Evolutionary conservation across 805 yeast species (phyloP), one percentile per base, ranked within the genome.

Genomic region (Ogataea thermomethanolica): DNA sequence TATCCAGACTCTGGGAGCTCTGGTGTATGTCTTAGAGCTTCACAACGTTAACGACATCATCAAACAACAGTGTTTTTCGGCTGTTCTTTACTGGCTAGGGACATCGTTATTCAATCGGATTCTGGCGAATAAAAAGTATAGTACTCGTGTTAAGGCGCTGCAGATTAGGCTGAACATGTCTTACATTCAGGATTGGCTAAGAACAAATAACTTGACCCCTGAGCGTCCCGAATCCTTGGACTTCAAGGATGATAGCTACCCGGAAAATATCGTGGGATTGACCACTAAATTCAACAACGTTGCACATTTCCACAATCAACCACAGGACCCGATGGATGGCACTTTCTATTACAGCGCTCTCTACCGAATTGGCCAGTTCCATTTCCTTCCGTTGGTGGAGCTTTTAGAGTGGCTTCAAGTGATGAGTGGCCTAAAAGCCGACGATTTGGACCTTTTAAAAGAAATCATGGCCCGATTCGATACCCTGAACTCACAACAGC

Each of bases 401-500:
- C 62, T 91, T 22, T 66, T 91, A 40, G 96, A 91, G 60, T 91
- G 95, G 91, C 65, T 90, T 36, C 98, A 90, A 60, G 84, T 91
- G 30, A 77, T 88, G 60, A 77, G 95, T 0, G 77, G 84, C 10
- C 65, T 90, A 32, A 35, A 41, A 1, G 38, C 37, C 7, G 59
- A 57, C 20, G 73, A 73, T 12, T 79, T 79, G 41, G 89, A 81
- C 39, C 66, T 79, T 27, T 69, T 85, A 37, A 70, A 73, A 7
- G 67, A 71, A 9, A 75, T 85, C 7, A 56, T 78, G 24, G 64
- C 65, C 12, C 71, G 76, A 41, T 71, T 82, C 48, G 77, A 74
- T 13, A 59, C 65, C 10, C 66, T 93, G 43, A 82, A 84, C 39
- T 79, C 86, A 17, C 65, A 66, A 29, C 97, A 90, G 56, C 58